A percentile compares a stretch with the other conserved stretches of the same genome.
phyloP scores from a whole-genome alignment of 768 basidiomycete species.

The Lyophyllum decastes region DNA sequence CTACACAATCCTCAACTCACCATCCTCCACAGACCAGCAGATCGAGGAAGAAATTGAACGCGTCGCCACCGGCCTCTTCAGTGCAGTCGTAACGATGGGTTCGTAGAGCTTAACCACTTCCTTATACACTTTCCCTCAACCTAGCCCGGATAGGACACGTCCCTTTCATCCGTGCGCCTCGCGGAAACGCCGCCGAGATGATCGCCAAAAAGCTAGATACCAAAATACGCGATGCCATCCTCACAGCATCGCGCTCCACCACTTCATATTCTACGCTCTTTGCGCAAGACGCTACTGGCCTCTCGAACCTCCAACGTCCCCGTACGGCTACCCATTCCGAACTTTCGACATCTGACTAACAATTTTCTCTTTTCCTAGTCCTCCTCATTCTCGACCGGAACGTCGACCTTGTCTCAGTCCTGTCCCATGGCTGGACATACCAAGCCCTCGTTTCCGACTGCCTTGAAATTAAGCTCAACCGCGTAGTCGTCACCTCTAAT shows the following conservation, averaged over 20 bases:
- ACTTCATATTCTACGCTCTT: conserved; percentile 61
- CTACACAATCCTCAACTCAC: conserved; percentile 89
- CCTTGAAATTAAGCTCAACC: conserved; percentile 94
- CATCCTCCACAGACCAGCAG: conserved; percentile 83
- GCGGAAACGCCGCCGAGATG: conserved; percentile 99
- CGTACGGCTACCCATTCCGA: conserved; percentile 39
- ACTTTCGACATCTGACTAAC: conserved; percentile 14
- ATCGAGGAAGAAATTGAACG: conserved; percentile 95
- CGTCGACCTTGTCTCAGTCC: conserved; percentile 88
- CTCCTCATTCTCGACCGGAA: conserved; percentile 94
- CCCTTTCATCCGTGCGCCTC: conserved; percentile 91
- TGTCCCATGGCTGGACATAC: conserved; percentile 99
- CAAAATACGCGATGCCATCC: conserved; percentile 84
- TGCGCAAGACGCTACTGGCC: conserved; percentile 75
- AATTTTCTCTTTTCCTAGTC: conserved; percentile 48
- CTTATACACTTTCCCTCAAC: not conserved
- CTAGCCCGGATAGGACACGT: conserved; percentile 64
- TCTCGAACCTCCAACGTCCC: conserved; percentile 87
- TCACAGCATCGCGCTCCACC: conserved; percentile 63
- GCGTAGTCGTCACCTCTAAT: conserved; percentile 79
- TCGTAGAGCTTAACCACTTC: conserved; percentile 19
- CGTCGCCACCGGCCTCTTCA: conserved; percentile 87
- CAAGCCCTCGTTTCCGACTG: conserved; percentile 98
- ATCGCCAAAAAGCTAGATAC: conserved; percentile 95
- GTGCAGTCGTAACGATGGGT: conserved; percentile 89